These are phyloP conservation scores for Begonia masoniana DNA, from an alignment of 306 rosid species.

Conservation along the genomic window DNA sequence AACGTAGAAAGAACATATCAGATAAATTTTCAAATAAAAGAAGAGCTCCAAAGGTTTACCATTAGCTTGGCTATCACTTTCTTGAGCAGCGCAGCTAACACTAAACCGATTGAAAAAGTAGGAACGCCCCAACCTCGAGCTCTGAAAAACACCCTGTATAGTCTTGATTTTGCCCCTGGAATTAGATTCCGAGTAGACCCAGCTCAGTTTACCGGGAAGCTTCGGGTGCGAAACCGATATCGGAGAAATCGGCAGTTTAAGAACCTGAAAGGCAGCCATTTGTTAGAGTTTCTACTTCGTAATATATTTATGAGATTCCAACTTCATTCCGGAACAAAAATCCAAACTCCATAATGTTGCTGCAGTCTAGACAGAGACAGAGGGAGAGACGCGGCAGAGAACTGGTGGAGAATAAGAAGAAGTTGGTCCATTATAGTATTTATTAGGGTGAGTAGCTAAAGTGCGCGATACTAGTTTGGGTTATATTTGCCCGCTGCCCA, in stretches of 20 bases:
- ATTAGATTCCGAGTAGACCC: constrained; percentile 19
- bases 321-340: constrained; percentile 15
- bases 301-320: constrained; percentile 7
- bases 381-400: background rate
- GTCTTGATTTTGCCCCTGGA: constrained; percentile 24
- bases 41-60: constrained; percentile 31
- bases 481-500: too few species aligned
- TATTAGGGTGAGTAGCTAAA: too few species aligned
- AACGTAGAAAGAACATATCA: background rate
- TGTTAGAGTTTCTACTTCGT: constrained; percentile 4
- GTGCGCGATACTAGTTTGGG: too few species aligned
- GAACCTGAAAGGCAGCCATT: constrained; percentile 55
- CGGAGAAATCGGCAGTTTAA: constrained; percentile 45
- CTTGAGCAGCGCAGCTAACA: constrained; percentile 41
- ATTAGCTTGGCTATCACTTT: too few species aligned
- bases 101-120: constrained; percentile 17
- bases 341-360: constrained; percentile 7
- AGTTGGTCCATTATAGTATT: background rate
- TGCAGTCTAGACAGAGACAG: background rate
- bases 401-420: background rate
- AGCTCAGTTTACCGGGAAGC: constrained; percentile 27
- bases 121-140: constrained; percentile 17
- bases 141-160: constrained; percentile 15
- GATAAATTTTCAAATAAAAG: background rate
- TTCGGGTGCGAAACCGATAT: constrained; percentile 36